These are phyloP conservation scores for Nemania abortiva DNA, from an alignment of 2,329 filamentous ascomycete genomes.

Conservation along the genomic window DNA sequence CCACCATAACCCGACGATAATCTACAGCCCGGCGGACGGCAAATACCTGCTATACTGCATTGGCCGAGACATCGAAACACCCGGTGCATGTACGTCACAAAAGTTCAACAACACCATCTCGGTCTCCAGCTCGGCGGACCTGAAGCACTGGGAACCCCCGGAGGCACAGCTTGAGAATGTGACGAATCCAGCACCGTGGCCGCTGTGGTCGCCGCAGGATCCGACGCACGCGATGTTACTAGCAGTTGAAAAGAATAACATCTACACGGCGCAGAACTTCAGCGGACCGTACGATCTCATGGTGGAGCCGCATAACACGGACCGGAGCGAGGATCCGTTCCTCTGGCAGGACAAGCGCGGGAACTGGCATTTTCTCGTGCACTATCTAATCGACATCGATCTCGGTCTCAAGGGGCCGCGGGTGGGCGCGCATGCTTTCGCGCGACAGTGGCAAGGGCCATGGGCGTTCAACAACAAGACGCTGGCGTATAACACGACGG, in stretches of 20 bases:
- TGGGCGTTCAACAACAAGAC: slow-evolving; percentile 46
- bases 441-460: slow-evolving; percentile 40
- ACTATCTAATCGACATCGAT: slow-evolving; percentile 48
- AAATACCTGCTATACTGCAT: slow-evolving; percentile 61
- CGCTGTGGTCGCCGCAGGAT: slow-evolving; percentile 50
- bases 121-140: slow-evolving; percentile 48
- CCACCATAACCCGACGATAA: slow-evolving; percentile 59
- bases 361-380: slow-evolving; percentile 49
- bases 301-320: slow-evolving; percentile 44
- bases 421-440: slow-evolving; percentile 45
- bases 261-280: slow-evolving; percentile 51
- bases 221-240: slow-evolving; percentile 50
- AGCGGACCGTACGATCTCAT: slow-evolving; percentile 46
- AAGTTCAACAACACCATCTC: slow-evolving; percentile 51
- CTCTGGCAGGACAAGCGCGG: slow-evolving; percentile 49
- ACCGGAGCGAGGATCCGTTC: slow-evolving; percentile 49
- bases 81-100: slow-evolving; percentile 44
- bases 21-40: slow-evolving; percentile 59
- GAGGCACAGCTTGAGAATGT: slow-evolving; percentile 40
- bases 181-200: slow-evolving; percentile 59
- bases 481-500: slow-evolving; percentile 46
- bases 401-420: slow-evolving; percentile 45
- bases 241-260: slow-evolving; percentile 53
- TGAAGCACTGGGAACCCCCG: slow-evolving; percentile 40
- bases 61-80: slow-evolving; percentile 51